Evolutionary conservation across 2,329 filamentous ascomycete species (phyloP), one percentile per base, ranked within the genome.

Genomic region (Macrophomina tecta): DNA sequence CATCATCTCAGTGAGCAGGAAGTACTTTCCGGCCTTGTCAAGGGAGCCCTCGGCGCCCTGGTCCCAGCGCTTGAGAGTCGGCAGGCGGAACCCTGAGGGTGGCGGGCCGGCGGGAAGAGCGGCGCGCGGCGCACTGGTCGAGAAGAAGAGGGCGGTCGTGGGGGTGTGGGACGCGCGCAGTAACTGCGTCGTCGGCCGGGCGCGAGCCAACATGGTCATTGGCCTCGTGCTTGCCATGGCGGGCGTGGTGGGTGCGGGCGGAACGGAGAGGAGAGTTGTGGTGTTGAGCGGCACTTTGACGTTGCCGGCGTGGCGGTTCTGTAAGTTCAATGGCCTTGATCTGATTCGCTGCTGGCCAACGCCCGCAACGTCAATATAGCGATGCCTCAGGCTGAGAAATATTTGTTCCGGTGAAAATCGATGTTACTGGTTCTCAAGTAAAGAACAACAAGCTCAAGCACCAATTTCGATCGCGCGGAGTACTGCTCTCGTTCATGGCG

Each of bases 1-100:
- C 79, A 92, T 87, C 91, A 98, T 95, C 86, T 99, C 95, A 64
- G 91, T 90, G 85, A 98, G 84, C 78, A 99, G 87, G 83, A 99
- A 99, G 85, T 93, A 98, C 79, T 94, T 95, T 73, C 92, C 93
- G 70, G 93, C 86, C 79, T 90, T 91, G 82, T 97, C 93, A 73
- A 96, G 82, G 42, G 91, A 87, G 70, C 86, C 88, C 78, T 97
- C 93, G 69, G 87, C 85, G 71, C 89, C 86, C 80, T 96, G 87
- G 72, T 96, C 89, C 93, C 93, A 98, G 82, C 88, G 83, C 78
- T 89, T 86, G 62, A 87, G 89, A 70, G 84, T 86, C 75, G 89
- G 87, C 74, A 94, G 85, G 73, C 95, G 89, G 86, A 97, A 97
- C 71, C 90, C 89, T 72, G 89, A 83, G 67, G 92, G 91, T 72